A percentile compares a stretch with the other conserved stretches of the same genome.
Evolutionary conservation across 2,329 filamentous ascomycete species (phyloP).

Genomic region (Sarocladium kiliense): DNA sequence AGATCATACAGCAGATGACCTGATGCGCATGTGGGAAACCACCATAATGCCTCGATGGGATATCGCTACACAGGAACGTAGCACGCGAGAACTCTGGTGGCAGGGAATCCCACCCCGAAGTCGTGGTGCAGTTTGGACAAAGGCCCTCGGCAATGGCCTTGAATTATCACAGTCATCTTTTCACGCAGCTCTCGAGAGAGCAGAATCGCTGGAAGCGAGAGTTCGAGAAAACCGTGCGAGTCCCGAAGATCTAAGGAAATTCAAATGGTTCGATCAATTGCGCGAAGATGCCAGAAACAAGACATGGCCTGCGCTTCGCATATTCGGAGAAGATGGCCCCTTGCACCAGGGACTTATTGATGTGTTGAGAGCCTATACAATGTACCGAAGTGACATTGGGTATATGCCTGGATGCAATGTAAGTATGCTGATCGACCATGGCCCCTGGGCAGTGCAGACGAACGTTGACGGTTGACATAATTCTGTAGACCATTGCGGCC

Average conservation of each 20-base stretch:
- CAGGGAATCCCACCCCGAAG: slow-evolving; percentile 67
- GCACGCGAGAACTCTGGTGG: slow-evolving; percentile 78
- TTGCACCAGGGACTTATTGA: slow-evolving; percentile 64
- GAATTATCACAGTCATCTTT: slow-evolving; percentile 64
- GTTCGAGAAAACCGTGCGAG: slow-evolving; percentile 45
- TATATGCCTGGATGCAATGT: slow-evolving; percentile 72
- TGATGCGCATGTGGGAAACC: slow-evolving; percentile 66
- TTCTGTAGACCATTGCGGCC: slow-evolving; percentile 60
- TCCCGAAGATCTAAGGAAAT: slow-evolving; percentile 49
- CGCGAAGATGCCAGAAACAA: slow-evolving; percentile 55
- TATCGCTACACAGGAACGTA: slow-evolving; percentile 60
- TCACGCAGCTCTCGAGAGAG: slow-evolving; percentile 63
- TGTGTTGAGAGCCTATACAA: slow-evolving; percentile 71
- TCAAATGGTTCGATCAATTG: slow-evolving; percentile 59
- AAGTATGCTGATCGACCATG: slow-evolving; percentile 34
- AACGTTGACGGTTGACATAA: slow-evolving; percentile 13
- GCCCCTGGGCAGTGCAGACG: background rate
- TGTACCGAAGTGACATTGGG: slow-evolving; percentile 78
- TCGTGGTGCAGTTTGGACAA: slow-evolving; percentile 64
- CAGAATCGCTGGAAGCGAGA: slow-evolving; percentile 55
- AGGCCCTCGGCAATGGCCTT: slow-evolving; percentile 69
- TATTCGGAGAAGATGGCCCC: slow-evolving; percentile 63
- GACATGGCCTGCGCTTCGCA: slow-evolving; percentile 67
- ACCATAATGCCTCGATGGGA: slow-evolving; percentile 74
- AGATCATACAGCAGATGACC: slow-evolving; percentile 48